Conservation (phyloP, 2,329 filamentous ascomycete genomes). For the Leptographium procerum region DNA sequence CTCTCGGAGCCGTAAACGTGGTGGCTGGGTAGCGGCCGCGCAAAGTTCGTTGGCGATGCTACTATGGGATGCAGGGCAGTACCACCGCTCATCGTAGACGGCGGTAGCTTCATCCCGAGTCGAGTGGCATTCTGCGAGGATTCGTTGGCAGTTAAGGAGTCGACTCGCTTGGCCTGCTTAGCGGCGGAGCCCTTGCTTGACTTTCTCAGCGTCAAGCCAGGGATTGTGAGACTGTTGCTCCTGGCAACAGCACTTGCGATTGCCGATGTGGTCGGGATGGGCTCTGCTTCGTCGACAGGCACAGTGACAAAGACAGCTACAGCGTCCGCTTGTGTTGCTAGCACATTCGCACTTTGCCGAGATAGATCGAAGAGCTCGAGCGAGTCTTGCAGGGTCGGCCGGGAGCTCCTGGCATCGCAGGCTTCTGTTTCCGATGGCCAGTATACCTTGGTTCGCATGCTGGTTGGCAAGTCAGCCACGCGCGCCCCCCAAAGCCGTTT, state of each 20-base stretch:
- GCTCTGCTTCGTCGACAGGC: neutral
- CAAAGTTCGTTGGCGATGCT: neutral
- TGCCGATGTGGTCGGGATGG: neutral
- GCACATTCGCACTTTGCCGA: conserved; percentile 42
- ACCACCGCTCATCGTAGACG: neutral
- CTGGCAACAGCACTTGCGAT: no score
- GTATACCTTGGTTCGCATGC: conserved; percentile 43
- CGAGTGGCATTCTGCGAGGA: neutral
- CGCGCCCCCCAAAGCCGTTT: conserved; percentile 39
- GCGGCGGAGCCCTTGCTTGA: neutral
- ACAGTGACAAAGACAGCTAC: conserved; percentile 28
- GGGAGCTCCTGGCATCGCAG: neutral
- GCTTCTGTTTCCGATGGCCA: conserved; percentile 41
- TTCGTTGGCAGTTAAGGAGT: neutral
- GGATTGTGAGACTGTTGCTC: neutral
- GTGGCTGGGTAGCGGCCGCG: neutral
- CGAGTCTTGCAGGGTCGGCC: conserved; percentile 41
- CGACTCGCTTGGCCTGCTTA: neutral
- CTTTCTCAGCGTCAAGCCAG: neutral
- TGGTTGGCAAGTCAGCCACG: conserved; percentile 30
- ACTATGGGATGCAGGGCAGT: neutral
- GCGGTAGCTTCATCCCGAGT: neutral
- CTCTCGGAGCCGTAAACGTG: no score
- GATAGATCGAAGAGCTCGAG: conserved; percentile 53
- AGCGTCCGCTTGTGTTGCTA: conserved; percentile 48